Conservation (phyloP, 495 filamentous ascomycete species). For the Penicillium psychrofluorescens region DNA sequence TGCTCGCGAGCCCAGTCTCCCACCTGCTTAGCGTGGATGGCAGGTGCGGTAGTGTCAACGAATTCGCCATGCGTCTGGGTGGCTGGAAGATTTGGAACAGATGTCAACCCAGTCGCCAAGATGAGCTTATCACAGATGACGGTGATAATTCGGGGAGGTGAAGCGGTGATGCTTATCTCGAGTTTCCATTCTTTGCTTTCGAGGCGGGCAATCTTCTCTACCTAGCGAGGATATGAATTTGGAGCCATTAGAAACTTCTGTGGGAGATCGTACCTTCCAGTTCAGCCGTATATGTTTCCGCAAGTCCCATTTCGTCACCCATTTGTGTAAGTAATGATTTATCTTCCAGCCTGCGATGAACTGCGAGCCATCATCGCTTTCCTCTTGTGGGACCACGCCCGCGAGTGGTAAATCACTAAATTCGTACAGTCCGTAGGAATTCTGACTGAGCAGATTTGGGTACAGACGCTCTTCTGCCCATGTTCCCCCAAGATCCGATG, state of each 20-base stretch:
- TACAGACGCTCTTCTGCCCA: conserved; percentile 56
- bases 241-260: no score
- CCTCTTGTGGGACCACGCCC: conserved; percentile 14
- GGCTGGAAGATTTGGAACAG: conserved; percentile 42
- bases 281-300: conserved; percentile 43
- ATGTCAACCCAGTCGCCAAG: conserved; percentile 59
- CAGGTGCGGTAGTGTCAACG: conserved; percentile 22
- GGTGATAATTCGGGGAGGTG: not conserved
- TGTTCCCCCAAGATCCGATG: conserved; percentile 51
- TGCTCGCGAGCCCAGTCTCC: conserved; percentile 23
- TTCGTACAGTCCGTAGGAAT: conserved; percentile 29
- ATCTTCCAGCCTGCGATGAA: conserved; percentile 60
- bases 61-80: conserved; percentile 5
- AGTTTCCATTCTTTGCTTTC: conserved; percentile 20
- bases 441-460: conserved; percentile 34
- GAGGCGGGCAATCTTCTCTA: conserved; percentile 16
- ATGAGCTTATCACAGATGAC: conserved; percentile 53
- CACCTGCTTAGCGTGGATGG: conserved; percentile 39
- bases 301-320: conserved; percentile 52
- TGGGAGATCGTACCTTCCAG: conserved; percentile 32
- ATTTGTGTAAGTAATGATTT: conserved; percentile 53
- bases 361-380: conserved; percentile 34
- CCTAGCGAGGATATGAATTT: conserved; percentile 4
- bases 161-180: conserved; percentile 3
- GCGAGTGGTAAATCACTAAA: conserved; percentile 55